A percentile compares a stretch with the other conserved stretches of the same genome.
Conservation (phyloP, 805 yeast genomes). For the Teunomyces kruisii region DNA sequence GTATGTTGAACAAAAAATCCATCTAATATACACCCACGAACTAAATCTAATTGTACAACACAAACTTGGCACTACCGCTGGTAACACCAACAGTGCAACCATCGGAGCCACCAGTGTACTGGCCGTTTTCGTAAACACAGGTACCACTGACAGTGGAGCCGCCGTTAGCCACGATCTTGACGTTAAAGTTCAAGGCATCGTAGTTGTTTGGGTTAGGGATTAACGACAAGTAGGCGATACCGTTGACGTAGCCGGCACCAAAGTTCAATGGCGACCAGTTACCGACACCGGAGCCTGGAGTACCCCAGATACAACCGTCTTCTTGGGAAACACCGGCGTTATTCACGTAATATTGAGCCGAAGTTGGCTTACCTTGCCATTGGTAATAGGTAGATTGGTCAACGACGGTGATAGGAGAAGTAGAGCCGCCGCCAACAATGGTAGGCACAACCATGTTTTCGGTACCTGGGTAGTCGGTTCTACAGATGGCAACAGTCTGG, state of each 20-base stretch:
- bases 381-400: conserved; percentile 72
- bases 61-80: conserved; percentile 80
- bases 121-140: conserved; percentile 80
- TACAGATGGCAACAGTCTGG: conserved; percentile 82
- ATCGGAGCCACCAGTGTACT: conserved; percentile 69
- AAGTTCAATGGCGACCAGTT: conserved; percentile 98
- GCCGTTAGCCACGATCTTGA: conserved; percentile 69
- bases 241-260: conserved; percentile 82
- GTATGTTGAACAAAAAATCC: too few relatives aligned
- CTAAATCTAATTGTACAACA: conserved; percentile 48
- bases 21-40: conserved; percentile 1
- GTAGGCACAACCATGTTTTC: conserved; percentile 98
- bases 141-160: conserved; percentile 55
- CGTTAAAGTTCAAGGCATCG: conserved; percentile 55
- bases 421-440: conserved; percentile 64
- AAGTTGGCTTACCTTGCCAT: conserved; percentile 81
- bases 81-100: conserved; percentile 96
- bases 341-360: conserved; percentile 96
- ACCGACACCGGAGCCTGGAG: conserved; percentile 75
- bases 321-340: conserved; percentile 88
- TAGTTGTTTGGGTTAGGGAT: conserved; percentile 94
- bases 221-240: conserved; percentile 77
- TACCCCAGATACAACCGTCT: conserved; percentile 96
- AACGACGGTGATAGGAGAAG: conserved; percentile 74
- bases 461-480: conserved; percentile 99